Base-by-base conservation (phyloP, 495 filamentous ascomycete species). In the Penicillium cataractarum region DNA sequence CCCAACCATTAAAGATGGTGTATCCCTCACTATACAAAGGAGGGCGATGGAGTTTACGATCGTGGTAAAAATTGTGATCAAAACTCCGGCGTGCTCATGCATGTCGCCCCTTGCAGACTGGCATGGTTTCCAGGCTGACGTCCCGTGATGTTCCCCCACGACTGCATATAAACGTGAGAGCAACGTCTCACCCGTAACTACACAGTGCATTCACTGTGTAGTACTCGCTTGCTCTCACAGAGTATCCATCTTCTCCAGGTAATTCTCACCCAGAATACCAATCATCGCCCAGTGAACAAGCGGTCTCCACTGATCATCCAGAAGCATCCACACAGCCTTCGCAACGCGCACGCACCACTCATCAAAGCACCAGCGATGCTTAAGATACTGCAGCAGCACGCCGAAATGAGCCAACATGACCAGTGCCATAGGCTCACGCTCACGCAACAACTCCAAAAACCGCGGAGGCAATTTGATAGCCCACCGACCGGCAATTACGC, bases 401-500 rank as follows among this genome's bases (percentile, higher is more conserved):
- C 74, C 81, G 70, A 78, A 83, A 55, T 83, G 76, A 1, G 77
- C 78, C 24, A 85, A 63, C 58, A 85, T 72, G 6, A 82, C 73
- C 26, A 85, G 65, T 1, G 88, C 83, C 37, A 87, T 74, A 0
- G 87, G 86, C 15, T 82, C 77, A 13, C 72, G 78, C 58, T 83
- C 71, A 4, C 79, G 78, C 0, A 87, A 76, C 32, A 84, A 73
- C 7, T 79, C 75, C 54, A 86, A 67, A 65, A 85, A 89, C 7
- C 75, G 65, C 1, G 74, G 60, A 2, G 80, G 79, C 17, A 87
- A 62, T 40, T 79, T 81, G 27, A 87, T 80, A 4, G 76, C 81
- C 82, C 79, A 86, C 15, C 70, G 60, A 12, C 67, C 71, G 10
- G 71, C 71, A 40, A 75, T 59, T 3, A 67, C 66, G 21, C 62